These are phyloP conservation scores for Xanthoconium purpureum DNA, from an alignment of 768 basidiomycete species.

Conservation along the genomic window DNA sequence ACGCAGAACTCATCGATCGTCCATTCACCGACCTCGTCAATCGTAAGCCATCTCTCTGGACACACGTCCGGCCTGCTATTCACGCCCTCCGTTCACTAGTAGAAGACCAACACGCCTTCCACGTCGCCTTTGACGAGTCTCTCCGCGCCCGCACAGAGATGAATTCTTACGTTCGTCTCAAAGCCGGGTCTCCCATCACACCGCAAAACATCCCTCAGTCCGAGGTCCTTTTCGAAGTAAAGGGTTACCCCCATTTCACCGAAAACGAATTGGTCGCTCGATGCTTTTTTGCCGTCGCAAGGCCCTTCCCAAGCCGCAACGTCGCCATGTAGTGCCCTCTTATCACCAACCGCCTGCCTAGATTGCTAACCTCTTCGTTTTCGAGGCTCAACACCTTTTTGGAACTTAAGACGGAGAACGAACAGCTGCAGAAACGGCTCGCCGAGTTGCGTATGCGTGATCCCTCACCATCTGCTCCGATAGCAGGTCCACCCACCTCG, in stretches of 20 bases:
- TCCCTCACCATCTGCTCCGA: constrained; percentile 15
- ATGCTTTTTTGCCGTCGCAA: constrained; percentile 73
- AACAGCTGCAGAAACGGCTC: constrained; percentile 65
- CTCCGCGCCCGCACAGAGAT: constrained; percentile 50
- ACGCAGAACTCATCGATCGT: constrained; percentile 66
- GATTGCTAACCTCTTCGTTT: constrained; percentile 1
- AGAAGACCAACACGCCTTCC: constrained; percentile 52
- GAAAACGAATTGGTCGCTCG: constrained; percentile 39
- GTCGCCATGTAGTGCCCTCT: constrained; percentile 53
- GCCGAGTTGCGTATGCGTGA: constrained; percentile 38
- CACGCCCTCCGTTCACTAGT: constrained; percentile 34
- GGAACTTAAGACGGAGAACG: constrained; percentile 87
- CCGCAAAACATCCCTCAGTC: constrained; percentile 30
- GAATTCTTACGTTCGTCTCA: constrained; percentile 59
- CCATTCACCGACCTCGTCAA: constrained; percentile 65
- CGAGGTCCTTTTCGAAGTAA: constrained; percentile 68
- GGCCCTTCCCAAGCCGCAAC: constrained; percentile 74
- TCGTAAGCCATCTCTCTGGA: constrained; percentile 38
- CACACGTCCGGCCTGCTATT: background rate
- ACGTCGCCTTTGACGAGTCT: constrained; percentile 50
- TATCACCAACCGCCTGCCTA: background rate
- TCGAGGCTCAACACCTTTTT: constrained; percentile 67
- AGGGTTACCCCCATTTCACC: constrained; percentile 57
- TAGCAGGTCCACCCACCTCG: constrained; percentile 14
- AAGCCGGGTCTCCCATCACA: constrained; percentile 39